Evolutionary conservation across 1,284 basidiomycete species (phyloP), one percentile per base, ranked within the genome.

Genomic region (Cutaneotrichosporon cutaneum): DNA sequence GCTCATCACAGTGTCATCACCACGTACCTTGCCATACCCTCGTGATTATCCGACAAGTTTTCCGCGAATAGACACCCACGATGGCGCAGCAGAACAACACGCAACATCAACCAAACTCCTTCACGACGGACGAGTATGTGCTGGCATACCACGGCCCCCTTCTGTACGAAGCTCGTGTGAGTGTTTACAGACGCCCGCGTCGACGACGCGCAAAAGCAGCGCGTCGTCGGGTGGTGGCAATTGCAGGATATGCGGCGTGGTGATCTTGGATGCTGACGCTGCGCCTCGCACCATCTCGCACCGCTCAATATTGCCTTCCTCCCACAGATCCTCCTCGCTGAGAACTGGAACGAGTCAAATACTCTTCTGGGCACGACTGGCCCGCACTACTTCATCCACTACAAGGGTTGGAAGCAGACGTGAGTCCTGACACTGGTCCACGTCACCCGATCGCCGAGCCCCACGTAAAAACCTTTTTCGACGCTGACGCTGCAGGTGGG

Each of bases 401-500:
- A 99, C 83, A 94, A 96, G 77, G 96, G 96, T 5, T 99, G 96
- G 96, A 99, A 98, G 79, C 90, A 94, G 80, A 94, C 91, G 88
- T 94, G 76, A 78, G 92, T 85, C 21, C 8, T 42, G 16, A 21
- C 39, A 42, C 39, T 14, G n/a, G 36, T 54, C 24, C 48, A 51
- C 27, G 50, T 33, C 7, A 32, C 50, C 27, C 16, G 27, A 52
- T 21, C 27, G 45, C 36, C 36, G 36, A 42, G 36, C n/a, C n/a
- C n/a, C n/a, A 42, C 11, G 18, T 11, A 22, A 13, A 32, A 35
- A 21, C 21, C n/a, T 52, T 30, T 52, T 22, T n/a, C 11, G 14
- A 4, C 26, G 26, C 48, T 51, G 48, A 51, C 48, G 9, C 18
- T 11, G 30, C 70, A 95, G 92, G 65, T 98, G 95, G 95, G 95